Evolutionary conservation across 148 eudicot genomes (phyloP).

Genomic region (Chenopodium berlandieri): DNA sequence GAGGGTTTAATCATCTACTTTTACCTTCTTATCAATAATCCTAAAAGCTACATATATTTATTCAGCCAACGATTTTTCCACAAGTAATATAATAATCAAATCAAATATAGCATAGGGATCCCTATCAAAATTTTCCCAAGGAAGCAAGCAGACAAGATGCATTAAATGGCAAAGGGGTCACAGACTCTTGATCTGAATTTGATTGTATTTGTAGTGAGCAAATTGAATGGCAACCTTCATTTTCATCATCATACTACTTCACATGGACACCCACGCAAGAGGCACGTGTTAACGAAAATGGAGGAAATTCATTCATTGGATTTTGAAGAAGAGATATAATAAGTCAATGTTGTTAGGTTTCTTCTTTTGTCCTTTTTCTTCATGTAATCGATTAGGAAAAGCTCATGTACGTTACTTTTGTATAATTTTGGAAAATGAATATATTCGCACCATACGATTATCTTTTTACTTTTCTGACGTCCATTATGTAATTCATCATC

Average conservation of each 20-base stretch:
- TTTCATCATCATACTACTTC: slow-evolving; percentile 16
- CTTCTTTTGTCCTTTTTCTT: slow-evolving; percentile 29
- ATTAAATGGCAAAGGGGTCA: slow-evolving; percentile 20
- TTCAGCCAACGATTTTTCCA: too few relatives aligned
- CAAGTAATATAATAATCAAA: neutral
- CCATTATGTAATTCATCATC: neutral
- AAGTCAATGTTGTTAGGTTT: slow-evolving; percentile 27
- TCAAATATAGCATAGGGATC: neutral
- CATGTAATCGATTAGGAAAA: slow-evolving; percentile 33
- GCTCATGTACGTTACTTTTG: slow-evolving; percentile 8
- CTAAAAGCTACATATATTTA: too few relatives aligned
- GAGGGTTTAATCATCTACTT: too few relatives aligned
- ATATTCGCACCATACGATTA: neutral
- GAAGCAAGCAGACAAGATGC: slow-evolving; percentile 14
- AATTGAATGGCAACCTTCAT: slow-evolving; percentile 3
- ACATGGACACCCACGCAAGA: slow-evolving; percentile 18
- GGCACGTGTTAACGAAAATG: slow-evolving; percentile 10
- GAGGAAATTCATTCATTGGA: neutral
- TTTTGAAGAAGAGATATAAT: neutral
- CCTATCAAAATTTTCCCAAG: neutral
- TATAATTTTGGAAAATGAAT: slow-evolving; percentile 26
- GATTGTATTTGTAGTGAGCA: neutral
- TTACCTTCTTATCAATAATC: too few relatives aligned
- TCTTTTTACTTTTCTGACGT: neutral
- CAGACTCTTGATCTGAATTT: neutral